A percentile compares a stretch with the other conserved stretches of the same genome.
These are phyloP conservation scores for Globisporangium canariense DNA, from an alignment of 352 stramenopile genomes.

Conservation along the genomic window DNA sequence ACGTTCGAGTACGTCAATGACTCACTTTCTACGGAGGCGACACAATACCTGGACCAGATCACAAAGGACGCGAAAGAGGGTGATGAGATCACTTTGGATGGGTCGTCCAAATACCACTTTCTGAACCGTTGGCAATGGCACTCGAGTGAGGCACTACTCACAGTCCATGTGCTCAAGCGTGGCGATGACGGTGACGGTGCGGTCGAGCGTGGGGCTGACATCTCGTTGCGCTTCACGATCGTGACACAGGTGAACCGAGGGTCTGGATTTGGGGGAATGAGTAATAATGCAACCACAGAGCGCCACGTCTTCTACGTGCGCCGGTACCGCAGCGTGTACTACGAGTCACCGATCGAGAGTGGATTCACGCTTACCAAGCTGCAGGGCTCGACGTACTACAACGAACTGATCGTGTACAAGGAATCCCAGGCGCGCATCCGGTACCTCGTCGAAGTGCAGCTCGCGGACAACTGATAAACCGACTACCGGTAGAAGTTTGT, in stretches of 20 bases:
- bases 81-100: background rate
- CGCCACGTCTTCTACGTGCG: background rate
- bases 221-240: constrained; percentile 1
- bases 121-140: background rate
- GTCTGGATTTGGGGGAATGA: background rate
- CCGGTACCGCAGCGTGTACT: constrained; percentile 7
- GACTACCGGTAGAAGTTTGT: too few relatives aligned
- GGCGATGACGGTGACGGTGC: background rate
- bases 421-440: constrained; percentile 65
- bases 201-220: background rate
- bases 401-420: constrained; percentile 78
- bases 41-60: background rate
- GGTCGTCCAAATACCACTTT: background rate
- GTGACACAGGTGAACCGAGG: background rate
- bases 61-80: background rate
- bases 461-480: background rate
- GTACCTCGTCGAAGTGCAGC: constrained; percentile 68
- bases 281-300: background rate
- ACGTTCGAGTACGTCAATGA: background rate
- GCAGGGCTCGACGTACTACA: constrained; percentile 27
- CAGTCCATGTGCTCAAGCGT: background rate
- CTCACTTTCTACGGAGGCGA: background rate
- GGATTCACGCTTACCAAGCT: background rate
- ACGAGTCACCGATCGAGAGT: background rate
- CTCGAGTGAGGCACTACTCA: background rate